Evolutionary conservation across 2,329 filamentous ascomycete species (phyloP), one percentile per base, ranked within the genome.

Genomic region (Ophiobolus disseminans): DNA sequence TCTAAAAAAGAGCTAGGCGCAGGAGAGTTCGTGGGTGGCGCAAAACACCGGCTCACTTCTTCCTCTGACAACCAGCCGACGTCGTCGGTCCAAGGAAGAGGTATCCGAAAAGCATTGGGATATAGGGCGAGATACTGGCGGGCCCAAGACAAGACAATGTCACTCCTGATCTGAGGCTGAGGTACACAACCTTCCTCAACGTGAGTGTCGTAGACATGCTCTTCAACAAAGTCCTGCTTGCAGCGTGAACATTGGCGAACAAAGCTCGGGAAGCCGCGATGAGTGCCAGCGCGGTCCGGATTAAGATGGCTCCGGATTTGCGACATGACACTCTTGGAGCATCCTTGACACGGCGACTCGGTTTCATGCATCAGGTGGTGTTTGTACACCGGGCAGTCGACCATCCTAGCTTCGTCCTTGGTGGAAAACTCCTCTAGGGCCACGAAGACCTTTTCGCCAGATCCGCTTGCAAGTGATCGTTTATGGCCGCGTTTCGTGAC

Each of bases 221-320:
- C 2, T 16, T 48, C 32, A 3, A 38, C 3, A 17, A 48, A 41
- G 23, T 48, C 45, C 16, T 14, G 14, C 23, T 41, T 41, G 25
- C 45, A 48, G 8, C 39, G 45, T 14, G 22, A 32, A 41, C 45
- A 48, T 13, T 42, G 37, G 20, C 21, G 30, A 10, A 48, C 22
- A 30, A 30, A 36, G 3, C 10, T 14, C 2, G 31, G 14, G 11
- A 36, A 41, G 13, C 39, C 38, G 5, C 16, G 11, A 25, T 48
- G 45, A 28, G 22, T 37, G 23, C 21, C 20, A 22, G 26, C 11
- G 21, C 38, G 38, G 14, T 16, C 11, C 13, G 38, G 45, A 20
- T 48, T 42, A 10, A 48, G 45, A 30, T 48, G 45, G 30, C 23
- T 22, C 11, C 45, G 37, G 32, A 48, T 17, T 21, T 48, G 38